A percentile compares a stretch with the other conserved stretches of the same genome.
Evolutionary conservation across 768 basidiomycete genomes (phyloP).

Genomic region (Wakefieldia striispora): DNA sequence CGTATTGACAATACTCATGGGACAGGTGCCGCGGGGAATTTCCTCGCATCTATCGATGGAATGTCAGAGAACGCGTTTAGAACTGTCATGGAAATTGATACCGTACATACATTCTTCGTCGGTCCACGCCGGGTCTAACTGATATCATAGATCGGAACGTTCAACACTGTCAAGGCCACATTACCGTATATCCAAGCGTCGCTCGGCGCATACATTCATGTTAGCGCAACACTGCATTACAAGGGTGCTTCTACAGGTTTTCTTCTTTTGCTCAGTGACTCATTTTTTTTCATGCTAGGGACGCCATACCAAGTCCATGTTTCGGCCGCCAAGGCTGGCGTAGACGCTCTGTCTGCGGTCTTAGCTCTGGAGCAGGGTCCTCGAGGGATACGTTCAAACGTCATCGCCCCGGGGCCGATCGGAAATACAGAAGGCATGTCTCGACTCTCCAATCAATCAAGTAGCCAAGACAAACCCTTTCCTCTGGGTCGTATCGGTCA

Average conservation of each 20-base stretch:
- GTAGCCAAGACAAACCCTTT: background rate
- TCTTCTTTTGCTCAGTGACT: background rate
- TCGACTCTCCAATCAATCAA: constrained; percentile 42
- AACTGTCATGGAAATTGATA: constrained; percentile 93
- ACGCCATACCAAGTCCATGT: constrained; percentile 90
- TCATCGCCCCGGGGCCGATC: constrained; percentile 84
- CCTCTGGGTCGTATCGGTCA: constrained; percentile 55
- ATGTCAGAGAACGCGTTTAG: constrained; percentile 89
- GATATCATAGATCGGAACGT: constrained; percentile 72
- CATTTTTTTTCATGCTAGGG: constrained; percentile 37
- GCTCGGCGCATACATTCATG: constrained; percentile 83
- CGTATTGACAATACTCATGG: background rate
- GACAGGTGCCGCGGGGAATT: constrained; percentile 93
- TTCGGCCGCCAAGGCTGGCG: constrained; percentile 90
- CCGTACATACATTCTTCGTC: constrained; percentile 45
- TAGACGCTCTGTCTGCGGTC: constrained; percentile 85
- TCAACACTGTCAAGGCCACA: constrained; percentile 93
- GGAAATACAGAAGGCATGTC: constrained; percentile 71
- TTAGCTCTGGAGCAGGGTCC: constrained; percentile 95
- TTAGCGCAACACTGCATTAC: constrained; percentile 88
- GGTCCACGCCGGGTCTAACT: background rate
- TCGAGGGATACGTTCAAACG: constrained; percentile 87
- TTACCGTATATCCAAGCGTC: constrained; percentile 66
- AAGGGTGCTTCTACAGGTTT: constrained; percentile 42
- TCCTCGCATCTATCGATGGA: constrained; percentile 80